Conservation (phyloP, 768 basidiomycete species). For the Rossbeevera mucosa region DNA sequence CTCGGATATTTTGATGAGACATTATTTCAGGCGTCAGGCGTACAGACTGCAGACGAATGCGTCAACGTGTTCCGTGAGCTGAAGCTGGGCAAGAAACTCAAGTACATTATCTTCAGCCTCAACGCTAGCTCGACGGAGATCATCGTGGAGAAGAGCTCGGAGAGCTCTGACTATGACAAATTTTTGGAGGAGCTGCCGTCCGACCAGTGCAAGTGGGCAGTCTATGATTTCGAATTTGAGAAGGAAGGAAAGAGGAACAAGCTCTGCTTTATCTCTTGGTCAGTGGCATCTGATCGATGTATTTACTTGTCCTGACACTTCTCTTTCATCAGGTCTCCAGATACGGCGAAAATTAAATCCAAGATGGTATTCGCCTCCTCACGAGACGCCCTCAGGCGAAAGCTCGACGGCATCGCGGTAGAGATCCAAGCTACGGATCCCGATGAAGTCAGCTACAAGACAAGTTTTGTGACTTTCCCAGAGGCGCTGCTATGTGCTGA, state of each 20-base stretch:
- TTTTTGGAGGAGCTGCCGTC: constrained; percentile 74
- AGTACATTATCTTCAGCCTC: constrained; percentile 83
- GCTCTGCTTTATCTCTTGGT: constrained; percentile 85
- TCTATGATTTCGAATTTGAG: constrained; percentile 88
- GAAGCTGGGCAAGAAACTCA: constrained; percentile 49
- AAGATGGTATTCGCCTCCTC: constrained; percentile 98
- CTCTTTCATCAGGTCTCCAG: constrained; percentile 66
- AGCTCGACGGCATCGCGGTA: constrained; percentile 70
- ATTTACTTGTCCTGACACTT: background rate
- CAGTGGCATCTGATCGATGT: constrained; percentile 31
- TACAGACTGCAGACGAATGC: constrained; percentile 55
- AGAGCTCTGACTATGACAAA: constrained; percentile 52
- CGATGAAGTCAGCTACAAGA: constrained; percentile 66
- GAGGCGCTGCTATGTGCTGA: constrained; percentile 4
- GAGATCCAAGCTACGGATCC: constrained; percentile 87
- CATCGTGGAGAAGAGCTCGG: constrained; percentile 63
- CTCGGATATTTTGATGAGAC: background rate
- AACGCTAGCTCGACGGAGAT: constrained; percentile 61
- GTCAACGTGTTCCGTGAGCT: constrained; percentile 6
- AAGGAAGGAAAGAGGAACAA: constrained; percentile 81
- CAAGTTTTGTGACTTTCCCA: constrained; percentile 42
- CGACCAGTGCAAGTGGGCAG: constrained; percentile 74
- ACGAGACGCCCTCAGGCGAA: constrained; percentile 69
- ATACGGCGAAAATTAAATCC: constrained; percentile 73
- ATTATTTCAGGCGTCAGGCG: constrained; percentile 29